A percentile compares a stretch with the other conserved stretches of the same genome.
These are phyloP conservation scores for Periglandula ipomoeae DNA, from an alignment of 2,329 filamentous ascomycete species.

Conservation along the genomic window DNA sequence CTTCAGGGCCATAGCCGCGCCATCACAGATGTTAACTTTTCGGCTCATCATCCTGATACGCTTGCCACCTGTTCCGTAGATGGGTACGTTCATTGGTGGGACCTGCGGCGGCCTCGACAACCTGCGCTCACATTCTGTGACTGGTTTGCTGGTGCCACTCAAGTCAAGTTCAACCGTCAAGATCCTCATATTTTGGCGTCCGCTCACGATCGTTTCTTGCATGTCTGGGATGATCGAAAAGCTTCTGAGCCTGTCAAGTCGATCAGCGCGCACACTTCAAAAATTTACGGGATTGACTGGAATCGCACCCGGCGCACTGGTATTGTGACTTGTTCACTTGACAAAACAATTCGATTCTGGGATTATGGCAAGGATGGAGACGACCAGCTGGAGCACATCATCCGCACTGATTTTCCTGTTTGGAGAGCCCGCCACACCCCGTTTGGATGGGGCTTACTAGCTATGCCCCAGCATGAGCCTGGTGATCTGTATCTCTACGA, in stretches of 20 bases:
- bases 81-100: slow-evolving; percentile 89
- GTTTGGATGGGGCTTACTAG: slow-evolving; percentile 76
- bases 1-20: slow-evolving; percentile 75
- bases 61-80: slow-evolving; percentile 88
- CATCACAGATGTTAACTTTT: slow-evolving; percentile 96
- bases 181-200: slow-evolving; percentile 82
- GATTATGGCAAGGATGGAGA: slow-evolving; percentile 58
- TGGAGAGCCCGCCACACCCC: slow-evolving; percentile 89
- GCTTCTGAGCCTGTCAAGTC: slow-evolving; percentile 70
- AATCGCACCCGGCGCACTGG: slow-evolving; percentile 65
- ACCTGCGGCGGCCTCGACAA: slow-evolving; percentile 63
- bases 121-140: slow-evolving; percentile 79
- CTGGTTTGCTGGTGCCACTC: slow-evolving; percentile 88
- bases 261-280: slow-evolving; percentile 81
- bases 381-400: slow-evolving; percentile 63
- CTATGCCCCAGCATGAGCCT: slow-evolving; percentile 86
- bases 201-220: slow-evolving; percentile 77
- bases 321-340: slow-evolving; percentile 80
- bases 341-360: slow-evolving; percentile 92
- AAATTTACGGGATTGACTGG: slow-evolving; percentile 95
- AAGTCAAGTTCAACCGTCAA: slow-evolving; percentile 90
- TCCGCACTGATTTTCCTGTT: slow-evolving; percentile 75
- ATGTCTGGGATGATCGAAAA: slow-evolving; percentile 84
- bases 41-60: slow-evolving; percentile 80
- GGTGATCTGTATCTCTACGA: slow-evolving; percentile 81